phyloP scores from a whole-genome alignment of 345 rosid species.

The Gossypioides kirkii region DNA sequence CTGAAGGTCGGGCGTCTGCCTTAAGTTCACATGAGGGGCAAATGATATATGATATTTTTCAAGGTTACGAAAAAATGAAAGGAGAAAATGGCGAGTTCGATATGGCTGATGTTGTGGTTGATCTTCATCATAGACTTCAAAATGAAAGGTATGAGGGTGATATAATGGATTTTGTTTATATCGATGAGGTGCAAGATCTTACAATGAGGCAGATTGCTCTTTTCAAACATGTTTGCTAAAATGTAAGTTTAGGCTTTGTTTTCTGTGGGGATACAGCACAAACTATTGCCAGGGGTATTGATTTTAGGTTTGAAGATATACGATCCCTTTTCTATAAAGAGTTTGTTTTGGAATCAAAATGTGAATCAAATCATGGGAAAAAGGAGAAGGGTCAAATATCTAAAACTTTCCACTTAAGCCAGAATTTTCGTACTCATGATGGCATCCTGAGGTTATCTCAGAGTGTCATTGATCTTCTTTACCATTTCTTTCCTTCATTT shows the following conservation, averaged over 20 bases:
- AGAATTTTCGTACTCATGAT: constrained; percentile 50
- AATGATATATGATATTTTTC: constrained; percentile 35
- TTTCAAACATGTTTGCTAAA: constrained; percentile 36
- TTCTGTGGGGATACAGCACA: constrained; percentile 51
- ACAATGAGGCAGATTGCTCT: constrained; percentile 53
- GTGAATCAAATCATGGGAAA: not conserved
- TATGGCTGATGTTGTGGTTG: constrained; percentile 50
- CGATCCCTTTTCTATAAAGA: constrained; percentile 38
- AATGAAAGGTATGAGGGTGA: constrained; percentile 23
- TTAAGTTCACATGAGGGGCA: constrained; percentile 26
- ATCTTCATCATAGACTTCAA: constrained; percentile 42
- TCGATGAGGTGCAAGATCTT: constrained; percentile 66
- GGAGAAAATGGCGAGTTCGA: constrained; percentile 39
- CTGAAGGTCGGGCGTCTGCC: constrained; percentile 33
- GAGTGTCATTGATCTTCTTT: constrained; percentile 44
- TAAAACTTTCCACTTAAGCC: constrained; percentile 30
- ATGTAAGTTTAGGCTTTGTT: constrained; percentile 45
- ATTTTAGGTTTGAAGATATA: constrained; percentile 51
- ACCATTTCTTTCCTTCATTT: constrained; percentile 31
- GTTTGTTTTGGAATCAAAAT: constrained; percentile 28
- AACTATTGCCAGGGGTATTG: constrained; percentile 34
- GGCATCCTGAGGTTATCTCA: constrained; percentile 50
- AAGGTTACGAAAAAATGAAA: constrained; percentile 43
- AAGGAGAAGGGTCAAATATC: constrained; percentile 37
- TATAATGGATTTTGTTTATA: constrained; percentile 41